phyloP scores from a whole-genome alignment of 805 yeast genomes.

The Barnettozyma sucrosica region DNA sequence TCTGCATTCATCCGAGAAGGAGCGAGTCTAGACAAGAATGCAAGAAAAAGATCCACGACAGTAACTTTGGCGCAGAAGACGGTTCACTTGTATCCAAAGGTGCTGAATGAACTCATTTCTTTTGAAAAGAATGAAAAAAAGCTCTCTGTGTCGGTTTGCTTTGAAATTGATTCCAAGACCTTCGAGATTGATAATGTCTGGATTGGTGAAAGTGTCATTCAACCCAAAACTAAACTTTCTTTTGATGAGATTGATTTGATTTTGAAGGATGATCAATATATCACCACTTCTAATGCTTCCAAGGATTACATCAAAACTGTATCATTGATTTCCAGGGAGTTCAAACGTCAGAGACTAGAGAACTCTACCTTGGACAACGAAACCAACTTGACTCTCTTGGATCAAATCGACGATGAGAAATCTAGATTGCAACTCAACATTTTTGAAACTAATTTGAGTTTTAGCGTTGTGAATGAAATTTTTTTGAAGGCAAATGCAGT shows the following conservation, averaged over 20 bases:
- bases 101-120: constrained; percentile 53
- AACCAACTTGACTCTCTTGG: constrained; percentile 56
- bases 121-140: constrained; percentile 54
- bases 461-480: constrained; percentile 64
- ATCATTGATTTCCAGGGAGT: constrained; percentile 58
- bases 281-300: constrained; percentile 44
- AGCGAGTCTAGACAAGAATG: constrained; percentile 76
- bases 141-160: constrained; percentile 71
- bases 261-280: constrained; percentile 26
- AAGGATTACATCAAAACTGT: constrained; percentile 61
- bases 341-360: constrained; percentile 60
- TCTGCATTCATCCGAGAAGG: constrained; percentile 68
- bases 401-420: constrained; percentile 81
- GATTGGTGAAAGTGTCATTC: constrained; percentile 66
- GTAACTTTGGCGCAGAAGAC: constrained; percentile 80
- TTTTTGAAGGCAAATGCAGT: constrained; percentile 77
- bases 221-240: constrained; percentile 53
- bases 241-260: constrained; percentile 53
- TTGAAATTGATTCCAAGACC: constrained; percentile 67
- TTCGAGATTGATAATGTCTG: constrained; percentile 71
- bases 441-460: constrained; percentile 53
- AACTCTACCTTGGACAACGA: constrained; percentile 42
- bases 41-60: constrained; percentile 84
- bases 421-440: constrained; percentile 68
- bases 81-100: constrained; percentile 60